Base-by-base conservation (phyloP, 345 rosid species). In the thale cress (Arabidopsis thaliana) region DNA sequence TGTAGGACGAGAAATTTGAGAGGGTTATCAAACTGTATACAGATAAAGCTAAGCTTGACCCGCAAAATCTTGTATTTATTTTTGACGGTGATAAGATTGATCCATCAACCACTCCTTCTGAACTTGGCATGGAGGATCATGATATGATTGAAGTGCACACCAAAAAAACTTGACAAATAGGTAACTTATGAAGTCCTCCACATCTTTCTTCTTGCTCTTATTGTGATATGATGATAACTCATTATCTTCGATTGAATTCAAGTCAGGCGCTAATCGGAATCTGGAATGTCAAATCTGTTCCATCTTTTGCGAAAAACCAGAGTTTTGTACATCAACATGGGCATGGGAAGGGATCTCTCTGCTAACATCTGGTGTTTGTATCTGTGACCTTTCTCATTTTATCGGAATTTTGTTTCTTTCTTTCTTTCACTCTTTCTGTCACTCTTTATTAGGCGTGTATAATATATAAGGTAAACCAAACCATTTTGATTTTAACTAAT, bases 1-100 rank as follows among this genome's bases (percentile, higher is more conserved):
- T 67, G 78, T 76, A 94, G 98, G 98, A 94, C 85, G 97, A 94
- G 64, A 94, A 83, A 75, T 86, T 94, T 78, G 97, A 88, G 76
- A 85, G 85, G 52, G 76, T 90, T 49, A 85, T 90, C 84, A 92
- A 87, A 76, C 59, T 81, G 82, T 94, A 94, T 70, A 84, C 96
- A 0, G 87, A 89, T 38, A 94, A 72, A 81, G 87, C 28, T 46
- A 85, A 90, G 67, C 85, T 84, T 34, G 79, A 82, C 51, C 45
- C 59, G 32, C 40, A 85, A 67, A 84, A 53, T 73, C 80, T 94
- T 72, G 85, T 81, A 30, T 94, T 92, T 82, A 72, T 74, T 13
- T 91, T 94, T 70, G 98, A 94, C 53, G 98, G 98, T 61, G 93
- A 89, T 55, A 87, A 85, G 83, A 75, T 94, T 40, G 75, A 75